These are phyloP conservation scores for Nakaseomyces delphensis DNA, from an alignment of 1,139 yeast genomes.

Conservation along the genomic window DNA sequence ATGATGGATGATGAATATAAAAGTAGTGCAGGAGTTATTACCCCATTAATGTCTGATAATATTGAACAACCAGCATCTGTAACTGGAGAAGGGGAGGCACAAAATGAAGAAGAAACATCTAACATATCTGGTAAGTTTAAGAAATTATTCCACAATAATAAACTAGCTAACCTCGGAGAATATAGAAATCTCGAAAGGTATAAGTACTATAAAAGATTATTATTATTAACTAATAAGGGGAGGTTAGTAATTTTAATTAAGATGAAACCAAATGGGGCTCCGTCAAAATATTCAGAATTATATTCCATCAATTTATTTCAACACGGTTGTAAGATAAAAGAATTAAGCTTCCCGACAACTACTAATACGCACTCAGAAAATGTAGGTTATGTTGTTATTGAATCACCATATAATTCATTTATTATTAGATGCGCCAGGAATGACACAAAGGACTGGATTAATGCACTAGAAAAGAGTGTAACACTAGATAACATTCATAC, in stretches of 20 bases:
- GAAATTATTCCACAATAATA: constrained; percentile 18
- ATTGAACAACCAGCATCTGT: constrained; percentile 6
- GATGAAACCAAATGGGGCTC: constrained; percentile 13
- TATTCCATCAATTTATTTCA: constrained; percentile 26
- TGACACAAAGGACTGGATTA: constrained; percentile 22
- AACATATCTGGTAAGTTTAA: constrained; percentile 23
- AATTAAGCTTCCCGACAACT: constrained; percentile 15
- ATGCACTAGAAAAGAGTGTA: constrained; percentile 17
- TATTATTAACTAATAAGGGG: constrained; percentile 27
- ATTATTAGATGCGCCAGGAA: constrained; percentile 17
- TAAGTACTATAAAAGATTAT: constrained; percentile 17
- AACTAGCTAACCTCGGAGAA: constrained; percentile 8
- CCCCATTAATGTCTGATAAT: constrained; percentile 4
- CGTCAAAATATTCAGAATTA: constrained; percentile 17
- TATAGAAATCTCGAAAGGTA: constrained; percentile 12
- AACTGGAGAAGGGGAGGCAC: not conserved
- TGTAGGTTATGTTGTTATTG: constrained; percentile 18
- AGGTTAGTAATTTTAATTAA: constrained; percentile 25
- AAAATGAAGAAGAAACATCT: constrained; percentile 8
- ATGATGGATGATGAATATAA: constrained; percentile 14
- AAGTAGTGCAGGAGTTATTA: constrained; percentile 5
- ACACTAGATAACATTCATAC: not conserved
- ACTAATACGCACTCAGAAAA: constrained; percentile 7
- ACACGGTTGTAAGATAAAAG: constrained; percentile 23
- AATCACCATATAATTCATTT: constrained; percentile 29